These are phyloP conservation scores for Porphyrellus cyaneotinctus DNA, from an alignment of 768 basidiomycete genomes.

Conservation along the genomic window DNA sequence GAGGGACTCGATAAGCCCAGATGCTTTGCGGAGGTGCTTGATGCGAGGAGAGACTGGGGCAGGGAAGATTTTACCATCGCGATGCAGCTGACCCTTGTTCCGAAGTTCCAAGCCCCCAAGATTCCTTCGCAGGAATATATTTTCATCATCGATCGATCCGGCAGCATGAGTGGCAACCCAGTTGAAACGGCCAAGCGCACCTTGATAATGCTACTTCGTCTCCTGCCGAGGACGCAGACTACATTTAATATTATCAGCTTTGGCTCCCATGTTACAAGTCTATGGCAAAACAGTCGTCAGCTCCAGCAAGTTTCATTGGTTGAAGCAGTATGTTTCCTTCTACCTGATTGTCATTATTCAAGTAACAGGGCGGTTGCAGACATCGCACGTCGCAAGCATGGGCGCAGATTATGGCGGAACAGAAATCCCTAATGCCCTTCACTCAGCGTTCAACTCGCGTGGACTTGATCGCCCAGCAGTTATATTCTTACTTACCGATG, in stretches of 20 bases:
- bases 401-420: constrained; percentile 48
- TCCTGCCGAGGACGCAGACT: constrained; percentile 42
- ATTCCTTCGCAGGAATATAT: constrained; percentile 51
- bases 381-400: constrained; percentile 37
- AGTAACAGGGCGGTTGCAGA: constrained; percentile 31
- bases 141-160: constrained; percentile 57
- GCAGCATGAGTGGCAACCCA: constrained; percentile 43
- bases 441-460: constrained; percentile 35
- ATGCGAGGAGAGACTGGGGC: constrained; percentile 2
- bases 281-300: constrained; percentile 36
- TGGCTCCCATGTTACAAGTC: constrained; percentile 25
- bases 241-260: constrained; percentile 60
- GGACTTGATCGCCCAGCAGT: constrained; percentile 37
- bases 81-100: constrained; percentile 53
- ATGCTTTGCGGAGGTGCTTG: constrained; percentile 49
- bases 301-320: constrained; percentile 33
- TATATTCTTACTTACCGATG: constrained; percentile 59
- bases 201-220: constrained; percentile 42
- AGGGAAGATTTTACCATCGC: constrained; percentile 35
- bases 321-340: constrained; percentile 32
- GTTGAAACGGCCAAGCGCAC: constrained; percentile 49
- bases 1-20: constrained; percentile 49
- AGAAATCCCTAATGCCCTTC: constrained; percentile 42
- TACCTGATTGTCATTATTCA: constrained; percentile 3
- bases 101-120: constrained; percentile 43